Evolutionary conservation across 805 yeast species (phyloP), one percentile per base, ranked within the genome.

Genomic region (Tetrapisispora arboricola): DNA sequence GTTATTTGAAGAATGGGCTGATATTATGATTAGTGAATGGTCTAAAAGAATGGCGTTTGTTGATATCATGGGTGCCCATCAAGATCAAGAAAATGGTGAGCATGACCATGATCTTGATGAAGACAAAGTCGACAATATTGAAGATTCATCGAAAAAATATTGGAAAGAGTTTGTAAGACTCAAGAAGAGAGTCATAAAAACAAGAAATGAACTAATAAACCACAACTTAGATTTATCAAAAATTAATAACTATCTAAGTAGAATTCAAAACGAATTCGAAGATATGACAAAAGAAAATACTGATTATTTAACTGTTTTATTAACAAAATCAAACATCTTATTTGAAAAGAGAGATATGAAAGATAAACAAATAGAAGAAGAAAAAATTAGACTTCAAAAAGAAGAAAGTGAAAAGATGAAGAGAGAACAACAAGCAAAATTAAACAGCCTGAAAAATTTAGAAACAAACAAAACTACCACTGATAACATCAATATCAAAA

Each of bases 1-100:
- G 47, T 70, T 79, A 0, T 71, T 78, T 54, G 88, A 82, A 57
- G 82, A 82, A 45, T 83, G 82, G 67, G 78, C 80, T 6, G 87
- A 81, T 41, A 72, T 76, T 6, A 69, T 83, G 22, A 68, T 81
- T 41, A 70, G 64, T 48, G 85, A 80, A 49, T 81, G 79, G 62
- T 72, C 82, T 7, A 72, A 73, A 39, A 71, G 75, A 43, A 68
- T 82, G 53, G 71, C 78, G 39, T 63, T 65, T 17, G 50, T 54
- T 3, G 64, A 60, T 32, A 57, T 58, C 15, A 54, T 56, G 8
- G 57, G 50, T 18, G 54, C 51, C 13, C 50, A 49, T 30, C 29
- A 48, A 28, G 49, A 43, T 21, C 31, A 35, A 1, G 6, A 28
- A 11, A 18, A 19, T 16, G n/a, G 21, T 20, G 58, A 55, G n/a